Base-by-base conservation (phyloP, 2,329 filamentous ascomycete genomes). In the Raffaelea ambrosiae region DNA sequence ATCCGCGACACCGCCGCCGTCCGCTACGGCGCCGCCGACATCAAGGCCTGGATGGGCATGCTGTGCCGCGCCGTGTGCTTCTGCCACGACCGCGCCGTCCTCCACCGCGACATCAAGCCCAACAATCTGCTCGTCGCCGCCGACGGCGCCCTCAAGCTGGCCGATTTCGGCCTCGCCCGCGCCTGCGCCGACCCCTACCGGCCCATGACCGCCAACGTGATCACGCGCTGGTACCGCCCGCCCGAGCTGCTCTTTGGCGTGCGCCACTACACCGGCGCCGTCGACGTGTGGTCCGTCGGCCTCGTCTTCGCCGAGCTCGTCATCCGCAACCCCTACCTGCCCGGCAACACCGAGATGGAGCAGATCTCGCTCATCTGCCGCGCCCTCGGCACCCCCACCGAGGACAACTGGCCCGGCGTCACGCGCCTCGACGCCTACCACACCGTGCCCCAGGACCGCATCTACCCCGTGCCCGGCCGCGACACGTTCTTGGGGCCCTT, bases 1-100 rank as follows among this genome's bases (percentile, higher is more conserved):
- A 95, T 95, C 64, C 87, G 88, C 63, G 90, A 97, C 66, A 81
- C 78, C 26, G 77, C 83, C 41, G 72, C 72, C 47, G 83, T 96
- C 42, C 80, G 82, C 47, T 97, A 97, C 65, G 86, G 86, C 52
- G 79, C 81, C 11, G 86, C 87, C 18, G 93, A 98, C 65, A 89
- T 97, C 65, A 98, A 98, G 66, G 86, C 89, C 16, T 98, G 93
- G 93, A 95, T 96, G 84, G 87, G 86, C 54, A 97, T 97, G 93
- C 77, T 97, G n/a, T 79, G 79, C 23, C 83, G 91, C 39, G 93
- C 86, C 22, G 81, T 97, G 23, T 95, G 88, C 84, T 98, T 95
- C 72, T 97, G 93, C 66, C 93, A 98, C 66, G 87, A 90, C 62
- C 94, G 93, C 64, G 91, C 85, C 58, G 80, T 98, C 18, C 76